Evolutionary conservation across 192 early-diverging fungal genomes (phyloP).

Genomic region (Linnemannia hyalina): DNA sequence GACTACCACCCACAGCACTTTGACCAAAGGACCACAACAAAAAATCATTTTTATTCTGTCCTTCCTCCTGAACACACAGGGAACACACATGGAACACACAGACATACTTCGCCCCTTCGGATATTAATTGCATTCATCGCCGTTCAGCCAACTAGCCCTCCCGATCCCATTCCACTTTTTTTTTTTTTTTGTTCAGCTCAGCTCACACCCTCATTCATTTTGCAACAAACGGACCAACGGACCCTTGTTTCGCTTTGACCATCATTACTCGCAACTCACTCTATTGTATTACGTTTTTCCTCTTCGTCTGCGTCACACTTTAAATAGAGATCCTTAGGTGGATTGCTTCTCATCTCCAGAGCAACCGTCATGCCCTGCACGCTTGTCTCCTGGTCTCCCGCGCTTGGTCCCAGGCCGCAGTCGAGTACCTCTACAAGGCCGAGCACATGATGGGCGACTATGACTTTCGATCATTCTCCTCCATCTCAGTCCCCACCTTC

Average conservation of each 20-base stretch:
- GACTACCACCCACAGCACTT: not conserved
- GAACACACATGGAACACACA: not conserved
- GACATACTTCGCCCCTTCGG: not conserved
- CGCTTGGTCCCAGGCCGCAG: slow-evolving; percentile 48
- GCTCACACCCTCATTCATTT: not conserved
- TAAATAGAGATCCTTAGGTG: slow-evolving; percentile 29
- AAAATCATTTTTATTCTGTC: not conserved
- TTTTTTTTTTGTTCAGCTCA: slow-evolving; percentile 13
- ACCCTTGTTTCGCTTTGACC: no score
- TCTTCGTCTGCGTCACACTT: not conserved
- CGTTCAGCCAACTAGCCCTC: slow-evolving; percentile 5
- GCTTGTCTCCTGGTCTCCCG: slow-evolving; percentile 47
- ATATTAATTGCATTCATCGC: slow-evolving; percentile 10
- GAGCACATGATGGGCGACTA: slow-evolving; percentile 41
- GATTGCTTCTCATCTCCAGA: slow-evolving; percentile 21
- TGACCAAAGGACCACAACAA: not conserved
- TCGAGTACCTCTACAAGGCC: slow-evolving; percentile 53
- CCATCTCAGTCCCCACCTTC: not conserved
- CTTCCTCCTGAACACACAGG: no score
- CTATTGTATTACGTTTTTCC: not conserved
- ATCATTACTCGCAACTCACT: not conserved
- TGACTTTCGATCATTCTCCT: slow-evolving; percentile 6
- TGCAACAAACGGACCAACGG: not conserved
- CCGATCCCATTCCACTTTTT: not conserved
- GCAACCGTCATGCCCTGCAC: slow-evolving; percentile 34